phyloP scores from a whole-genome alignment of 768 basidiomycete genomes.

The Hydnum rufescens region DNA sequence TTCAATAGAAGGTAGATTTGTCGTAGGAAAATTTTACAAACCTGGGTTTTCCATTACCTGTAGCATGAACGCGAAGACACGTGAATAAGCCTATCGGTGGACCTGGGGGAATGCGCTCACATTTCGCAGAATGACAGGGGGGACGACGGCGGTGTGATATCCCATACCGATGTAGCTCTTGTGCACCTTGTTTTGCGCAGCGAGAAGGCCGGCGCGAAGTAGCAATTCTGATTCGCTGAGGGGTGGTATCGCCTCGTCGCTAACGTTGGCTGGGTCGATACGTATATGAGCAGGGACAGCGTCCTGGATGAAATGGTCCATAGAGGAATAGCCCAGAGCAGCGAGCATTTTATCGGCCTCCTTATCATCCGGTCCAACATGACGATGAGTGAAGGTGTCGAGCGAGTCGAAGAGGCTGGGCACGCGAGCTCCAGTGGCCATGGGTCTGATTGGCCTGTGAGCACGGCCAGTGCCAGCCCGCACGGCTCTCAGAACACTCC shows the following conservation, averaged over 20 bases:
- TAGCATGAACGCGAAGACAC: too few relatives aligned
- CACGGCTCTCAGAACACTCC: too few relatives aligned
- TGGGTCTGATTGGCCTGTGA: background rate
- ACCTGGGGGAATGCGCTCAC: constrained; percentile 27
- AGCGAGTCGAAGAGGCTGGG: constrained; percentile 47
- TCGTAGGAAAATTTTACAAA: background rate
- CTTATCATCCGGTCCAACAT: constrained; percentile 77
- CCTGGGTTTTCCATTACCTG: constrained; percentile 77
- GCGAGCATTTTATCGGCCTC: constrained; percentile 71
- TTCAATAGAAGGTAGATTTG: background rate
- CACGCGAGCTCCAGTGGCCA: background rate
- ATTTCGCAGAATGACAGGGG: constrained; percentile 87
- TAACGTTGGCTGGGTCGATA: constrained; percentile 37
- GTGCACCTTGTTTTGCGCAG: constrained; percentile 56
- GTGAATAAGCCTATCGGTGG: background rate
- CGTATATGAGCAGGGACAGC: constrained; percentile 71
- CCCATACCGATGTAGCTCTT: constrained; percentile 98
- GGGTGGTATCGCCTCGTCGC: constrained; percentile 46
- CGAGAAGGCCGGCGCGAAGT: constrained; percentile 53
- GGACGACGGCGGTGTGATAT: constrained; percentile 85
- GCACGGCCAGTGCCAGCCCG: too few relatives aligned
- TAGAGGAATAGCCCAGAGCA: constrained; percentile 61
- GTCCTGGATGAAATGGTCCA: constrained; percentile 73
- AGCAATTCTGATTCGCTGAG: constrained; percentile 77
- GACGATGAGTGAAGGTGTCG: constrained; percentile 78